Evolutionary conservation across 495 filamentous ascomycete species (phyloP).

Genomic region (Terfezia boudieri): DNA sequence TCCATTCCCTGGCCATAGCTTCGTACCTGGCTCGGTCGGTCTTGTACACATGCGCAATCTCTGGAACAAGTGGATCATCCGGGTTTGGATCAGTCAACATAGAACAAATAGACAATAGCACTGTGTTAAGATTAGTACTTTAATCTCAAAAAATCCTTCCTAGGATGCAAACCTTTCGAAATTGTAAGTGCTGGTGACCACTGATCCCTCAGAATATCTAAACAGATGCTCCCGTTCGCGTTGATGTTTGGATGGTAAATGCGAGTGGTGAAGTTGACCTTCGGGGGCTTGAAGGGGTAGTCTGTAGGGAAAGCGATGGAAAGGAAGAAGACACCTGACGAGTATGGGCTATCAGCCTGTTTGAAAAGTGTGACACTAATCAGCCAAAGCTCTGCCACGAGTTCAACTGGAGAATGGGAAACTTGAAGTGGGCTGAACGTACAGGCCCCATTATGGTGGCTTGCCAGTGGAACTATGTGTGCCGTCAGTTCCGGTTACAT

Average conservation of each 20-base stretch:
- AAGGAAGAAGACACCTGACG: constrained; percentile 94
- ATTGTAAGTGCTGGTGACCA: constrained; percentile 98
- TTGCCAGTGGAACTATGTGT: constrained; percentile 90
- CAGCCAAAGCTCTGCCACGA: constrained; percentile 11
- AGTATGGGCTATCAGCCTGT: constrained; percentile 78
- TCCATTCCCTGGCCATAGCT: constrained; percentile 94
- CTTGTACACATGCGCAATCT: constrained; percentile 99
- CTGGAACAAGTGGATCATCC: constrained; percentile 90
- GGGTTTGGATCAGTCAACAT: constrained; percentile 99
- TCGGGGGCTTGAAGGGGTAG: constrained; percentile 99
- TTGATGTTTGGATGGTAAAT: constrained; percentile 99
- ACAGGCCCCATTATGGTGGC: constrained; percentile 99
- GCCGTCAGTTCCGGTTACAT: neutral
- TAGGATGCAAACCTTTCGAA: constrained; percentile 54
- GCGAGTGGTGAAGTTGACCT: constrained; percentile 98
- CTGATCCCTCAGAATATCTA: constrained; percentile 94
- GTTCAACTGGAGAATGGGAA: neutral
- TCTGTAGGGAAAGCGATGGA: constrained; percentile 97
- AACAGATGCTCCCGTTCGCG: constrained; percentile 95
- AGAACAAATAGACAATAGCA: constrained; percentile 95
- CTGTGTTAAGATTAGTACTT: constrained; percentile 23
- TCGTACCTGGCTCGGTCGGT: constrained; percentile 89
- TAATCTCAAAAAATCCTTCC: neutral
- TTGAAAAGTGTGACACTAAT: constrained; percentile 4
- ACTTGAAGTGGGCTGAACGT: constrained; percentile 25